Base-by-base conservation (phyloP, 164 flowering plant genomes). In the Vitis amurensis region DNA sequence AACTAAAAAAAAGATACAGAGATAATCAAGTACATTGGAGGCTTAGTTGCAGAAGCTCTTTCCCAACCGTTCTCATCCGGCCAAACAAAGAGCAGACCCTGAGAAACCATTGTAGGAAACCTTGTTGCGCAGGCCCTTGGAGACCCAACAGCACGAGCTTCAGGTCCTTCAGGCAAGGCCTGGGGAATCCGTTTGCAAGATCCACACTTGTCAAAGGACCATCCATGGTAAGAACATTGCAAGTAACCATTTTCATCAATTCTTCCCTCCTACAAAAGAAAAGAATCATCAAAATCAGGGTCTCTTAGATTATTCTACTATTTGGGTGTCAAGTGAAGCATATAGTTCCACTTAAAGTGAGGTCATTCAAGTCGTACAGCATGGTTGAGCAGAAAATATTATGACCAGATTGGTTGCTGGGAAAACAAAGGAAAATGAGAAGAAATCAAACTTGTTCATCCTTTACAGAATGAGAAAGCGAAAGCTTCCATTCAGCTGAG, bases 1-100 rank as follows among this genome's bases (percentile, higher is more conserved):
- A 52, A 17, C 8, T n/a, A n/a, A 29, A 11, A 59, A 2, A 66
- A 8, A 67, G 31, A 48, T 37, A 58, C 15, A 12, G 19, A 19
- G 63, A 23, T 56, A 16, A 10, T 48, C 3, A 56, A 17, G 84
- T 82, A 92, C 99, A 74, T 84, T 11, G 94, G 91, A 57, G 97
- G 92, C 66, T 84, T 69, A 15, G 97, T 83, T 65, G 87, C 83
- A 58, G 73, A 73, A 73, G 98, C 94, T 85, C 86, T 87, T 76
- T 93, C 94, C 91, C 79, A 86, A 6, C 98, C 97, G 78, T 91
- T 90, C 78, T 95, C 98, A 77, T 95, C 97, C 2, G 99, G 98
- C 98, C 98, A 95, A 73, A 95, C 99, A 80, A 93, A 95, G 59
- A 95, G 96, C 77, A 95, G 76, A 29, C 99, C 99, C 73, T 95